Evolutionary conservation across 2,329 filamentous ascomycete genomes (phyloP), one percentile per base, ranked within the genome.

Genomic region (Penicillium sp.): DNA sequence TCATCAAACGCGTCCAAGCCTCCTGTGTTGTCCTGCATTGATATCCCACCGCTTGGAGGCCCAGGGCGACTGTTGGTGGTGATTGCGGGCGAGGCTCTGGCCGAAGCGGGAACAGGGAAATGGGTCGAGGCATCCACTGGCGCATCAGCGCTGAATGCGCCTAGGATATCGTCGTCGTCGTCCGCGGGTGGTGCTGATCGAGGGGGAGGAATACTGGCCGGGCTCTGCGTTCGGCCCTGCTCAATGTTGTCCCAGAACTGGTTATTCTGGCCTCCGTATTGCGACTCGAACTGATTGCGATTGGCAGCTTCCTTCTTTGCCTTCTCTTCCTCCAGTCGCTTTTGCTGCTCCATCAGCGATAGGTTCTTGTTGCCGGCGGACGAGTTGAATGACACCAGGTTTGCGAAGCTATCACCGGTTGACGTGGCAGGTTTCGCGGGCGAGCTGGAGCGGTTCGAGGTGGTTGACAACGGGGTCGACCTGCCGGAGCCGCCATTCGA

Each of bases 191-290:
- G 52, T 31, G 75, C 67, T 3, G 76, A 78, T 49, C 77, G 73
- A n/a, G 79, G 79, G 44, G 76, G 73, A 52, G 76, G 73, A 41
- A 81, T 75, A 32, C 81, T 71, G 21, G 68, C 55, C 24, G 75
- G 59, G 45, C 70, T 75, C 36, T 75, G 80, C 48, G 70, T 78
- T 64, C 78, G 80, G 41, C 76, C 77, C 59, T 77, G 79, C 29
- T 85, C 90, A 45, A 94, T 76, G 11, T 76, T 83, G 67, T 94
- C 89, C 86, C 88, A 92, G 68, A 91, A 90, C 57, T 86, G 84
- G 10, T 83, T 82, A 65, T 87, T 78, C 45, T 75, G 75, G 4
- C 70, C 85, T 2, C 90, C 91, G 72, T 91, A 97, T 56, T 93
- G 86, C 29, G 84, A 81, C 60, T 94, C 90, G 64, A 87, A 83